Evolutionary conservation across 768 basidiomycete genomes (phyloP).

Genomic region (Lactarius hengduanensis): DNA sequence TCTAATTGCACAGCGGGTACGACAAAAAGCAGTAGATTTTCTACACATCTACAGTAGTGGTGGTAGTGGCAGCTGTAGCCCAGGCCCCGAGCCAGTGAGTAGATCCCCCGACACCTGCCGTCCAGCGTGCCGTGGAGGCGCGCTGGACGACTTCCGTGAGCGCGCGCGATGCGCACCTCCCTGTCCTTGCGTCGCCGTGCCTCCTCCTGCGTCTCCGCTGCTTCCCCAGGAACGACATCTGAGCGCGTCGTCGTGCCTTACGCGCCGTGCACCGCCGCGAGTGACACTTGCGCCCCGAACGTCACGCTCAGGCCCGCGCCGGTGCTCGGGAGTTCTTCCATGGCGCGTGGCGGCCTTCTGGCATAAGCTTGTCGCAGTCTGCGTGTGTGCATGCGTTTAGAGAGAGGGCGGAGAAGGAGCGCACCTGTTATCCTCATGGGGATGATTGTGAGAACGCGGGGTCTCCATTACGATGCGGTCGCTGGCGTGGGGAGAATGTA

Average conservation of each 20-base stretch:
- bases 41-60: neutral
- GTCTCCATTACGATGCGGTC: no score
- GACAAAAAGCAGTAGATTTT: no score
- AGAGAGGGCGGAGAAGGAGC: constrained; percentile 14
- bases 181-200: constrained; percentile 11
- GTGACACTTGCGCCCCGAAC: constrained; percentile 23
- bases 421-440: constrained; percentile 93
- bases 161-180: constrained; percentile 33
- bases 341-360: constrained; percentile 75
- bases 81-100: constrained; percentile 29
- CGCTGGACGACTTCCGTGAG: constrained; percentile 36
- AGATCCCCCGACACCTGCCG: constrained; percentile 26
- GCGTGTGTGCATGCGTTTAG: neutral
- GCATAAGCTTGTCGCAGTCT: constrained; percentile 90
- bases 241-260: constrained; percentile 8
- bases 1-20: no score
- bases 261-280: constrained; percentile 37
- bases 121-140: neutral
- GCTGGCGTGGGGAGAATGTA: no score
- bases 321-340: constrained; percentile 67
- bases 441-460: constrained; percentile 61
- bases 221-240: neutral
- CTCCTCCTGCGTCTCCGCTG: constrained; percentile 2
- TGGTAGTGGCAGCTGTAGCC: neutral
- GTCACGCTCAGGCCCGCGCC: no score